A percentile compares a stretch with the other conserved stretches of the same genome.
These are phyloP conservation scores for Emergomyces pasteurianus DNA, from an alignment of 2,329 filamentous ascomycete genomes.

Conservation along the genomic window DNA sequence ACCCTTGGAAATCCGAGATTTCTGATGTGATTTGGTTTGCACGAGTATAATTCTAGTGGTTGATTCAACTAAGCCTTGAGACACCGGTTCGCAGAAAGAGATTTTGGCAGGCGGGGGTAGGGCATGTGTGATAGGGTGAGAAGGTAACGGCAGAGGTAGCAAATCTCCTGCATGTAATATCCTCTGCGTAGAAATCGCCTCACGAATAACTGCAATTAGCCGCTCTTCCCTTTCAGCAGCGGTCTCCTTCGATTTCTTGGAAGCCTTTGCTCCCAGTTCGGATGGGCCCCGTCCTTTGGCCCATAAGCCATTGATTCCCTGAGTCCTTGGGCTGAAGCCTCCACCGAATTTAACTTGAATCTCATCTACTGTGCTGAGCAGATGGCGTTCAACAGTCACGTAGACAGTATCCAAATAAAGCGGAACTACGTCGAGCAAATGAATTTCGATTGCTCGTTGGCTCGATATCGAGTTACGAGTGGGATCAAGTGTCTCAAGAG, in stretches of 20 bases:
- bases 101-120: conserved; percentile 77
- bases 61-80: conserved; percentile 68
- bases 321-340: conserved; percentile 35
- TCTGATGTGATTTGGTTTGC: conserved; percentile 36
- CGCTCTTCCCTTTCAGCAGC: conserved; percentile 41
- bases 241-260: conserved; percentile 22
- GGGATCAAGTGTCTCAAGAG: conserved; percentile 60
- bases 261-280: conserved; percentile 10
- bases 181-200: conserved; percentile 58
- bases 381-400: conserved; percentile 70
- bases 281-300: conserved; percentile 20
- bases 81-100: conserved; percentile 85
- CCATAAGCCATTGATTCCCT: conserved; percentile 30
- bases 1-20: conserved; percentile 14
- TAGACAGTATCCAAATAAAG: conserved; percentile 74
- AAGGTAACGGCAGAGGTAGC: conserved; percentile 60
- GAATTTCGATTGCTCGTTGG: conserved; percentile 69
- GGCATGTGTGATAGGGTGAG: conserved; percentile 78
- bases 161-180: conserved; percentile 78
- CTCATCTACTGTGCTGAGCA: conserved; percentile 67
- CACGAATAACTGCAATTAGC: conserved; percentile 55
- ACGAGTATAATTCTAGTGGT: conserved; percentile 71
- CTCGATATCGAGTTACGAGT: conserved; percentile 62
- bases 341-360: conserved; percentile 73
- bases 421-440: conserved; percentile 68